phyloP scores from a whole-genome alignment of 2,329 filamentous ascomycete genomes.

The Apiospora pterosperma region DNA sequence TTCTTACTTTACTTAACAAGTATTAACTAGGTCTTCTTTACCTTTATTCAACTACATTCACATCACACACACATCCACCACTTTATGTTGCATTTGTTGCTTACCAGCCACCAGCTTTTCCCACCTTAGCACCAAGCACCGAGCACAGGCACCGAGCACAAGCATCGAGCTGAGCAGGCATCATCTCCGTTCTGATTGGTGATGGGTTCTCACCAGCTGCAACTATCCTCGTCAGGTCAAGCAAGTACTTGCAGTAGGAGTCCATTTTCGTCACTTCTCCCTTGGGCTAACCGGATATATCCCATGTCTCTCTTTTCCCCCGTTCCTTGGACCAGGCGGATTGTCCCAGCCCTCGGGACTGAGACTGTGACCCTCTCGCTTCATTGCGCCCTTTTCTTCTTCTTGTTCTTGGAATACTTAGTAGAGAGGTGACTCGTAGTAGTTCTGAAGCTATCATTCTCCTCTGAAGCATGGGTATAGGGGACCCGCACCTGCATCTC shows the following conservation, averaged over 20 bases:
- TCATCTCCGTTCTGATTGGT: background rate
- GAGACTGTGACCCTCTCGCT: background rate
- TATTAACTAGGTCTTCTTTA: background rate
- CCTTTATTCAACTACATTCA: background rate
- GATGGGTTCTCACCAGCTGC: too few species aligned
- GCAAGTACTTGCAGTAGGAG: conserved; percentile 1
- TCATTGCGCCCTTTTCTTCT: background rate
- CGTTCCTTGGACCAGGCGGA: conserved; percentile 12
- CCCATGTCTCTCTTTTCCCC: conserved; percentile 6
- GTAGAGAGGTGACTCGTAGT: too few species aligned
- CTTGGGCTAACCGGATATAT: conserved; percentile 6
- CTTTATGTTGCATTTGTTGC: background rate
- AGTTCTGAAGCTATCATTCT: conserved; percentile 1
- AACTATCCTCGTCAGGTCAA: background rate
- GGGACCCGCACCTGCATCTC: background rate
- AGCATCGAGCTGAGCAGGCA: background rate
- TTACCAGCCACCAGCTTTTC: background rate
- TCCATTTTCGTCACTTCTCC: background rate
- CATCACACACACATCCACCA: too few species aligned
- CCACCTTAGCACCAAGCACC: background rate
- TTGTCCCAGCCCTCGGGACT: conserved; percentile 7
- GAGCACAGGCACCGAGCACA: too few species aligned
- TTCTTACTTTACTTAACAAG: too few species aligned
- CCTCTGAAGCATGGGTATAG: background rate
- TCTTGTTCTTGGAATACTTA: background rate